Conservation (phyloP, 2,329 filamentous ascomycete genomes). For the Colletotrichum chrysophilum region DNA sequence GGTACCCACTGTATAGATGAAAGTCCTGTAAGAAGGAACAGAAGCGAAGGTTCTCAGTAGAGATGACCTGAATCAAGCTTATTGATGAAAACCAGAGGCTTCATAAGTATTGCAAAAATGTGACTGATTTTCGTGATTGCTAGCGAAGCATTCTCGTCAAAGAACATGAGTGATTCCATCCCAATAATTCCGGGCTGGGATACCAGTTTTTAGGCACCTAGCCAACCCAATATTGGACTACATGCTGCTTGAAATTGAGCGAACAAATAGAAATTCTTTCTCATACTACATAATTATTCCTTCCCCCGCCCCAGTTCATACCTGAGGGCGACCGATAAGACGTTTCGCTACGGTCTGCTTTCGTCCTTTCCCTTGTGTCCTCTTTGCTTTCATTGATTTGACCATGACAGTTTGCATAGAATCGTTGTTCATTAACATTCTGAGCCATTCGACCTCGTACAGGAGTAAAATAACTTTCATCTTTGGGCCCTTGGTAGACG, state of each 20-base stretch:
- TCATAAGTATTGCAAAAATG: too few species aligned
- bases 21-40: too few species aligned
- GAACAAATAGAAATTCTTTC: too few species aligned
- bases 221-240: too few species aligned
- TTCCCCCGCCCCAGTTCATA: rapidly evolving
- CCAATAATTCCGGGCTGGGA: not conserved
- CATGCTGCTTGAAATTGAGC: too few species aligned
- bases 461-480: not conserved
- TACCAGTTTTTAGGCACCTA: rapidly evolving
- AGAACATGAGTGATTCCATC: not conserved
- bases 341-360: not conserved
- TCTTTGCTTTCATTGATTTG: not conserved
- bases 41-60: too few species aligned
- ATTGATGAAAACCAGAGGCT: rapidly evolving
- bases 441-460: not conserved
- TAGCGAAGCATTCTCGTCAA: not conserved
- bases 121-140: too few species aligned
- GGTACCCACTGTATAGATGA: too few species aligned
- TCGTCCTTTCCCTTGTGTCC: not conserved
- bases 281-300: too few species aligned
- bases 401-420: not conserved
- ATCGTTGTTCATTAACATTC: not conserved
- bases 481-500: not conserved
- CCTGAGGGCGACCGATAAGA: not conserved
- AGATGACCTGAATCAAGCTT: too few species aligned